Evolutionary conservation across 345 rosid species (phyloP).

Genomic region (Schrenkiella parvula): DNA sequence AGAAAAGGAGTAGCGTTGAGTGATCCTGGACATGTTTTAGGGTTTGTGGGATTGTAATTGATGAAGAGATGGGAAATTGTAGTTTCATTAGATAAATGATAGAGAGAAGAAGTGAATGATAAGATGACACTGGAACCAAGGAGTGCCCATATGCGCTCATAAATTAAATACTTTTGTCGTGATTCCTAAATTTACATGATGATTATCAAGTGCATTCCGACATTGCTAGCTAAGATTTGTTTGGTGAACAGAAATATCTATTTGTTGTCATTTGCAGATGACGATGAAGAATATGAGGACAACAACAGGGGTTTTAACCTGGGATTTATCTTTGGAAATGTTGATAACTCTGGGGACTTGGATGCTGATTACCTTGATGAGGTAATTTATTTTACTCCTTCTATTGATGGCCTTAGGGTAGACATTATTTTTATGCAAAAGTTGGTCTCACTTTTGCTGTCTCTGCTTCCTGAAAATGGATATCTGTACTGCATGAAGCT

Average conservation of each 20-base stretch:
- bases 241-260: not conserved
- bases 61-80: not conserved
- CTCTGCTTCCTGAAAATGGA: not conserved
- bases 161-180: too few relatives aligned
- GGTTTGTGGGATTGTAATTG: slow-evolving; percentile 1
- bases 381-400: slow-evolving; percentile 39
- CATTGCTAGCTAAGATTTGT: not conserved
- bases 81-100: not conserved
- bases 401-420: not conserved
- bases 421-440: not conserved
- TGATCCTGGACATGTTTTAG: slow-evolving; percentile 14
- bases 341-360: slow-evolving; percentile 91
- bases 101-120: not conserved
- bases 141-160: too few relatives aligned
- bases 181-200: not conserved
- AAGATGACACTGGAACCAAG: not conserved
- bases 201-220: not conserved
- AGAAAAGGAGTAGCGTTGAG: slow-evolving; percentile 6
- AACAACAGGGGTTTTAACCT: slow-evolving; percentile 64
- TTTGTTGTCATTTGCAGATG: slow-evolving; percentile 39
- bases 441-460: not conserved
- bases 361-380: slow-evolving; percentile 98
- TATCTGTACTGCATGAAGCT: not conserved
- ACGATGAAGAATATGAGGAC: slow-evolving; percentile 83
- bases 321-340: slow-evolving; percentile 97